phyloP scores from a whole-genome alignment of 129 eudicot genomes.

The Arctium lappa region DNA sequence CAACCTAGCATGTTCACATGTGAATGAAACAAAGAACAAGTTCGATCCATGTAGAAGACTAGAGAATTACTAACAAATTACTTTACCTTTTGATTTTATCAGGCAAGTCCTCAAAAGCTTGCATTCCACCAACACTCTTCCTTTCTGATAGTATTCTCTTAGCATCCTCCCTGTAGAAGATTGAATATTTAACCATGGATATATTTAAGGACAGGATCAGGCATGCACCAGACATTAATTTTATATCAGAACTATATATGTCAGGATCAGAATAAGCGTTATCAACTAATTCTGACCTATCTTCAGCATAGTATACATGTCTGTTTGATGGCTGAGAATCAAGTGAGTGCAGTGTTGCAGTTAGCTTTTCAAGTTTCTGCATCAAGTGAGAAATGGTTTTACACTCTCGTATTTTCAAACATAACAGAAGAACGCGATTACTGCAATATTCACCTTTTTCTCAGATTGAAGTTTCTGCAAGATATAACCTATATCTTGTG shows the following conservation, averaged over 20 bases:
- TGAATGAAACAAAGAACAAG: neutral
- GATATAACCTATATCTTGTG: slow-evolving; percentile 91
- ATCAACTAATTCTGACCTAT: slow-evolving; percentile 45
- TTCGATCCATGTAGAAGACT: neutral
- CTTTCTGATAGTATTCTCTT: slow-evolving; percentile 45
- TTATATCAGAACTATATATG: neutral
- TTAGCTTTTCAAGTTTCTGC: slow-evolving; percentile 89
- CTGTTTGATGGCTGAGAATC: slow-evolving; percentile 58
- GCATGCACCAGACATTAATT: neutral
- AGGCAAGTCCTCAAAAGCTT: slow-evolving; percentile 47
- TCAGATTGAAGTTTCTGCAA: slow-evolving; percentile 85
- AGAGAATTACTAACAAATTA: neutral
- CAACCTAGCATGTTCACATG: neutral
- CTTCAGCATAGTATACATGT: slow-evolving; percentile 81
- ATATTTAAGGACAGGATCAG: neutral
- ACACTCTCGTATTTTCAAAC: neutral
- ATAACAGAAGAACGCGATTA: neutral
- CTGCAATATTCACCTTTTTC: slow-evolving; percentile 54
- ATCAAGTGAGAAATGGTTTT: slow-evolving; percentile 12
- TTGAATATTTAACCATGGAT: neutral
- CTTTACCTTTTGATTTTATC: slow-evolving; percentile 51
- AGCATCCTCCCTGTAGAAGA: slow-evolving; percentile 72
- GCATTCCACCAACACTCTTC: slow-evolving; percentile 21
- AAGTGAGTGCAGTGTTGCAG: slow-evolving; percentile 58
- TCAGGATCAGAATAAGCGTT: neutral